Percentiles rank a stretch among this genome's conserved stretches.
Evolutionary conservation across 495 filamentous ascomycete species (phyloP).

Genomic region (Diplogelasinospora grovesii): DNA sequence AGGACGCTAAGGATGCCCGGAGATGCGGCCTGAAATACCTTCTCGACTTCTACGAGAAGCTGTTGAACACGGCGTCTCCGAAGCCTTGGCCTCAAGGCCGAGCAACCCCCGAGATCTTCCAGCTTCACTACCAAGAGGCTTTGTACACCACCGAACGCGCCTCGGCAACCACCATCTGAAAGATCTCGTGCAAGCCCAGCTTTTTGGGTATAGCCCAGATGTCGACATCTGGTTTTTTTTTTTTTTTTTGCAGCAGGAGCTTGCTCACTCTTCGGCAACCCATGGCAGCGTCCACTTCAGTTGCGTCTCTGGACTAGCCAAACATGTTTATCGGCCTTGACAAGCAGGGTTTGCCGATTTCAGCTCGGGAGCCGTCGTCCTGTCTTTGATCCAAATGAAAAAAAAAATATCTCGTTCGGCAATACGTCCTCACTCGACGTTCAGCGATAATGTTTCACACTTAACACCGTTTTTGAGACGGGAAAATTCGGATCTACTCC

Average conservation of each 20-base stretch:
- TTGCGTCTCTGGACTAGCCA: background rate
- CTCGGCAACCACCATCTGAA: slow-evolving; percentile 5
- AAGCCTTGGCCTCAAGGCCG: slow-evolving; percentile 26
- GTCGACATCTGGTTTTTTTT: background rate
- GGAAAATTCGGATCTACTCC: slow-evolving; percentile 4
- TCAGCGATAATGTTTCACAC: slow-evolving; percentile 4
- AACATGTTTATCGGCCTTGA: slow-evolving; percentile 2
- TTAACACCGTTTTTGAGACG: slow-evolving; percentile 1
- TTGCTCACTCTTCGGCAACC: background rate
- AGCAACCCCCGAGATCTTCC: slow-evolving; percentile 19
- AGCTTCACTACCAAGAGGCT: slow-evolving; percentile 21
- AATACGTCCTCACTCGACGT: background rate
- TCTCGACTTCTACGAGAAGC: slow-evolving; percentile 22
- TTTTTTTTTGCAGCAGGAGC: background rate
- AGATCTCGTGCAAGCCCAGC: background rate
- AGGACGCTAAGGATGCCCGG: slow-evolving; percentile 45
- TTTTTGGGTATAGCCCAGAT: background rate
- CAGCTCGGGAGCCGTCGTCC: background rate
- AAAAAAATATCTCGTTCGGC: slow-evolving; percentile 3
- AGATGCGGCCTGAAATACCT: slow-evolving; percentile 22
- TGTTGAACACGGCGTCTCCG: slow-evolving; percentile 15
- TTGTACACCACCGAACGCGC: slow-evolving; percentile 10
- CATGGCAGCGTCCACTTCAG: background rate
- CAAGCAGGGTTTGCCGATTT: slow-evolving; percentile 1
- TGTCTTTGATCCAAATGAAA: slow-evolving; percentile 3